Conservation (phyloP, 169 alveolate species). For the Plasmodium falciparum region DNA sequence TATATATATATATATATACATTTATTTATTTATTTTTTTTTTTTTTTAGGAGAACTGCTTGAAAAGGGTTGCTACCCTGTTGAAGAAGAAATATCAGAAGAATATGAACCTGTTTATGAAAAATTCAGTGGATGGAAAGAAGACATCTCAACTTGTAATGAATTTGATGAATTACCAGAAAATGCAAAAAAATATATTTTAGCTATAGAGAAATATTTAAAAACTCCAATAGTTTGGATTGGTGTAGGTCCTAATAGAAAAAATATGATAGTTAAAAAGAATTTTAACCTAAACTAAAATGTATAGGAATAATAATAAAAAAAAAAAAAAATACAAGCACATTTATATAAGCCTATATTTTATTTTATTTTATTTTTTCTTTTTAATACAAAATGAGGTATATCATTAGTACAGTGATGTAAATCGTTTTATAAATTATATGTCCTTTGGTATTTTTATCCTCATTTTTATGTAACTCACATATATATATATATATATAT, state of each 20-base stretch:
- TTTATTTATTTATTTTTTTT: background rate
- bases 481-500: too few species aligned
- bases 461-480: too few species aligned
- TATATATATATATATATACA: background rate
- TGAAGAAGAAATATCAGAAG: constrained; percentile 84
- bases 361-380: too few species aligned
- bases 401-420: too few species aligned
- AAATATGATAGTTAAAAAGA: constrained; percentile 79
- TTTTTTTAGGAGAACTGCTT: constrained; percentile 76
- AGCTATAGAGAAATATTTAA: constrained; percentile 86
- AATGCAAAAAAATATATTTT: constrained; percentile 89
- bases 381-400: too few species aligned
- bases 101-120: constrained; percentile 91
- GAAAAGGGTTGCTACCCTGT: constrained; percentile 90
- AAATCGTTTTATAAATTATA: too few species aligned
- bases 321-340: too few species aligned
- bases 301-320: too few species aligned
- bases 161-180: constrained; percentile 90
- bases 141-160: constrained; percentile 85
- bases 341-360: too few species aligned
- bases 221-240: constrained; percentile 92
- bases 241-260: constrained; percentile 92
- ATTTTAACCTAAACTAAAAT: background rate
- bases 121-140: constrained; percentile 92
- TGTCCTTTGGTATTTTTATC: too few species aligned